Evolutionary conservation across 2,329 filamentous ascomycete species (phyloP), one percentile per base, ranked within the genome.

Genomic region (Penicillium sp.): DNA sequence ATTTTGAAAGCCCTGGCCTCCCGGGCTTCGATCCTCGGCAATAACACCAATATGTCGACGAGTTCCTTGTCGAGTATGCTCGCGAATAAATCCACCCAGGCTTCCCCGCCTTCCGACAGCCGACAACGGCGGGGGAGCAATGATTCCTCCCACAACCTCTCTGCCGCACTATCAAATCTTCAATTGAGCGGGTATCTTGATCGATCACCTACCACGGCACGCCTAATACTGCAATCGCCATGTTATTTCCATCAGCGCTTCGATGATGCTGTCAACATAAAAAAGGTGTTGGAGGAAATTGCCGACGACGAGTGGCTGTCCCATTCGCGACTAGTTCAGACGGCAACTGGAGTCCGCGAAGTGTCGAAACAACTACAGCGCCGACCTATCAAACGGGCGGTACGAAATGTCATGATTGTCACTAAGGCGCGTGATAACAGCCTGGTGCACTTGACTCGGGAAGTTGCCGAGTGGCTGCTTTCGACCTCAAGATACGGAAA

Each of bases 191-290:
- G 64, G 5, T 71, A 73, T 72, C 59, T 79, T 66, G 71, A 83
- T 68, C 62, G 80, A 67, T 70, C 73, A 15, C 71, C 76, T 52
- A 76, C 71, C 19, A 72, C 76, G 16, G 72, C 77, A 8, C 72
- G 83, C 16, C 82, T 92, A 64, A 83, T 88, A 10, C 79, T 97
- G 52, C 88, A 93, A 67, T 97, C 92, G 44, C 94, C 94, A 15
- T 99, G 94, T 79, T 99, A 96, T 78, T 97, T 96, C 78, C 94
- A 99, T 77, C 90, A 95, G 76, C 87, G 93, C 61, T 99, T 99
- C 70, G 94, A 97, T 68, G 92, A 96, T 72, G 91, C 92, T 9
- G 91, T 99, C 66, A 91, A 99, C 73, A 91, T 97, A 58, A 90
- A 94, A 66, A 94, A 90, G 76, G 92, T 99, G 6, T 82, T 99